A percentile compares a stretch with the other conserved stretches of the same genome.
Evolutionary conservation across 495 filamentous ascomycete genomes (phyloP).

Genomic region (Neurospora sp.): DNA sequence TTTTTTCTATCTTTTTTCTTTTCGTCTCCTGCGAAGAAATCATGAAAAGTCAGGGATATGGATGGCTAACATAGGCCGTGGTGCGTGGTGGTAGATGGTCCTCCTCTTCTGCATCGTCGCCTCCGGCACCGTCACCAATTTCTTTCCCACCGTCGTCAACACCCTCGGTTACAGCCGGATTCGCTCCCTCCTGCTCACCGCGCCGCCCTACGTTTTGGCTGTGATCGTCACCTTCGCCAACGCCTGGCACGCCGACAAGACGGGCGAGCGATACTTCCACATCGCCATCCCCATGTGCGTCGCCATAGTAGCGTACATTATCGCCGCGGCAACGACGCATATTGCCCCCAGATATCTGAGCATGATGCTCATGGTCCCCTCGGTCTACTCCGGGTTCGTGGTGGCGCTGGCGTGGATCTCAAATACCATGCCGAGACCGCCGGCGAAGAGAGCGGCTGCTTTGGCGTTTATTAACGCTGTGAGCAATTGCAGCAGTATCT

Average conservation of each 20-base stretch:
- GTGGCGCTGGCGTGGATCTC: conserved; percentile 71
- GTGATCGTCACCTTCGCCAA: conserved; percentile 64
- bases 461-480: conserved; percentile 75
- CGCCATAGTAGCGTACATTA: conserved; percentile 62
- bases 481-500: conserved; percentile 64
- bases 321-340: conserved; percentile 57
- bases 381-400: conserved; percentile 58
- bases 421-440: conserved; percentile 72
- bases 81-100: too few species aligned
- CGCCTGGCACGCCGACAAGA: conserved; percentile 69
- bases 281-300: conserved; percentile 59
- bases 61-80: too few species aligned
- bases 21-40: background rate
- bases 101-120: conserved; percentile 64
- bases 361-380: conserved; percentile 76
- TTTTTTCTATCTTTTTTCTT: background rate
- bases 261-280: conserved; percentile 72
- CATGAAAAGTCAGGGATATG: background rate
- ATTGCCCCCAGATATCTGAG: conserved; percentile 62
- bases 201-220: conserved; percentile 63
- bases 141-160: conserved; percentile 77
- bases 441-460: conserved; percentile 73
- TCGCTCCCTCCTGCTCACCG: conserved; percentile 63
- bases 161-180: conserved; percentile 58
- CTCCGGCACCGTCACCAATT: conserved; percentile 70